These are phyloP conservation scores for Candida fluviatilis DNA, from an alignment of 805 yeast species.

Conservation along the genomic window DNA sequence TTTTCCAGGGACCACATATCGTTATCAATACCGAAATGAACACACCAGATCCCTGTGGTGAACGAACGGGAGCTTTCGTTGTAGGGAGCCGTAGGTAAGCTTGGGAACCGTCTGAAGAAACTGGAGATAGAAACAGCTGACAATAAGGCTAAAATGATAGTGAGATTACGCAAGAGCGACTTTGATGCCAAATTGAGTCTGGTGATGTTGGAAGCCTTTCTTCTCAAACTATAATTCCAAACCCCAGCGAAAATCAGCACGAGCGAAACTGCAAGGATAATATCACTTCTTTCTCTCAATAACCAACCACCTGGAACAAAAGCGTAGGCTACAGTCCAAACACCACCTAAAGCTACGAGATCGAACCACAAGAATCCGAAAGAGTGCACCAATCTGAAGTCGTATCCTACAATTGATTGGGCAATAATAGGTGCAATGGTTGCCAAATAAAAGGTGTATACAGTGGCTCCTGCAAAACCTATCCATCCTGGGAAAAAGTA, in stretches of 20 bases:
- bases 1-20: constrained; percentile 97
- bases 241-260: constrained; percentile 52
- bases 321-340: constrained; percentile 97
- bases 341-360: constrained; percentile 70
- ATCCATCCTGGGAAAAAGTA: constrained; percentile 59
- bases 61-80: constrained; percentile 55
- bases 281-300: constrained; percentile 83
- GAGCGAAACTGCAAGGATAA: constrained; percentile 59
- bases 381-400: constrained; percentile 52
- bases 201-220: constrained; percentile 17
- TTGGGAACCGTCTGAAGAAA: constrained; percentile 57
- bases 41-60: constrained; percentile 97
- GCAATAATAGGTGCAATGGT: constrained; percentile 60
- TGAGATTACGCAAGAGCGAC: constrained; percentile 13
- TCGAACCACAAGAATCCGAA: constrained; percentile 47
- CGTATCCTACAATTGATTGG: constrained; percentile 50
- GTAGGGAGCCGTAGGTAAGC: constrained; percentile 55
- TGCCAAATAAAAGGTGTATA: constrained; percentile 55
- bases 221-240: constrained; percentile 28
- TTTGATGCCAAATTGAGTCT: constrained; percentile 17
- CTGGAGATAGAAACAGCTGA: constrained; percentile 50
- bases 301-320: constrained; percentile 93
- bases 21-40: constrained; percentile 95
- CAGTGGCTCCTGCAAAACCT: constrained; percentile 71
- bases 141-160: constrained; percentile 38